phyloP scores from a whole-genome alignment of 176 grass and related monocot genomes.

The Avena sativa region DNA sequence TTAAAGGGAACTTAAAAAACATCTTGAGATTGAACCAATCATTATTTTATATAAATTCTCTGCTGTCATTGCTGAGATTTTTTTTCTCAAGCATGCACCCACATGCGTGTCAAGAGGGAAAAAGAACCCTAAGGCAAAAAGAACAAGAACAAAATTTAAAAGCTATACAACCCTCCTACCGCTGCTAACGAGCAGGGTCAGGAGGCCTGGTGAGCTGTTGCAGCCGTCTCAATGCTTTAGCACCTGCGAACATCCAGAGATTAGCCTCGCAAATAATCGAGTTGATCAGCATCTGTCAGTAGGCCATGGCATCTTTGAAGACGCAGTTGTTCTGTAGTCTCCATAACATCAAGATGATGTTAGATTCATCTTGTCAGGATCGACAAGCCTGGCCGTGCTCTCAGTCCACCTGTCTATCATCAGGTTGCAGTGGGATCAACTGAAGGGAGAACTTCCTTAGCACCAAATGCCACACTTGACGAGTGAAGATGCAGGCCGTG shows the following conservation, averaged over 20 bases:
- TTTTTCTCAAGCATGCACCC: not conserved
- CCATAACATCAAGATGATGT: not conserved
- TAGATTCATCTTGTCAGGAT: not conserved
- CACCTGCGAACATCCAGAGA: not conserved
- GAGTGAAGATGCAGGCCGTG: not conserved
- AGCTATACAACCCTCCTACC: not conserved
- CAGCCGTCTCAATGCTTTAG: not conserved
- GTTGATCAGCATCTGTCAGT: not conserved
- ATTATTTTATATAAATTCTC: not conserved
- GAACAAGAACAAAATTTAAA: not conserved
- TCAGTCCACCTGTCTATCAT: not conserved
- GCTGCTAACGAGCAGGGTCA: not conserved
- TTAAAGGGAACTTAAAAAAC: not conserved
- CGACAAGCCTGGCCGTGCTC: not conserved
- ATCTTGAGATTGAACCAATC: not conserved
- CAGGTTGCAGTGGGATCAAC: not conserved
- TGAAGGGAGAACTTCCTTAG: not conserved
- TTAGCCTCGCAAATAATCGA: not conserved
- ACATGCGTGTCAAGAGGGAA: not conserved
- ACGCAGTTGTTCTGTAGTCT: not conserved
- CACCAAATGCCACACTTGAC: not conserved
- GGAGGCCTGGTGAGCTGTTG: not conserved
- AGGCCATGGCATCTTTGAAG: not conserved
- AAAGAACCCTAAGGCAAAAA: not conserved
- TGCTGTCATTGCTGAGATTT: not conserved